These are phyloP conservation scores for Fusarium succisae DNA, from an alignment of 2,329 filamentous ascomycete genomes.

Conservation along the genomic window DNA sequence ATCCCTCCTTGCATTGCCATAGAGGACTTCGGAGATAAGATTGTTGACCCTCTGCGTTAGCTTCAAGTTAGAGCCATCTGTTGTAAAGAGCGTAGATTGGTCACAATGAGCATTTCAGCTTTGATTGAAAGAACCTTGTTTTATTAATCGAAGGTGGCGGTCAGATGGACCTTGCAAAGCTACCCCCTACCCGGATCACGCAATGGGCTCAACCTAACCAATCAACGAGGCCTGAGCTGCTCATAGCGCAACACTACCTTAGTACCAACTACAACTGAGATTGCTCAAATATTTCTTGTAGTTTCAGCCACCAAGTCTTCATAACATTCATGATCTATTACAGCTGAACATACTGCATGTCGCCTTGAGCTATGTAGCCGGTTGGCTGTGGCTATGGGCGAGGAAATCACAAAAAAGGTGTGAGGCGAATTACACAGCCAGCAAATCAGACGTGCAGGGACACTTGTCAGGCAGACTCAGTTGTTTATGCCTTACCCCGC, in stretches of 20 bases:
- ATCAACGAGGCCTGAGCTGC: not conserved
- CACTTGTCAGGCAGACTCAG: not conserved
- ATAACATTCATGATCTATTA: accelerated
- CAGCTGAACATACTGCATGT: no score
- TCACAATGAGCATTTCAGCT: not conserved
- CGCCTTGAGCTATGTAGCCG: no score
- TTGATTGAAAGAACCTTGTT: not conserved
- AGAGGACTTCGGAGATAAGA: not conserved
- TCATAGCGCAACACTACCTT: not conserved
- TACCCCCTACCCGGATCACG: not conserved
- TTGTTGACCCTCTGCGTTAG: not conserved
- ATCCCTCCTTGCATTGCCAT: not conserved
- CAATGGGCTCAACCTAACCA: not conserved
- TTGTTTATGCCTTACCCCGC: not conserved
- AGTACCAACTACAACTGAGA: accelerated
- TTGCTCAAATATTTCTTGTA: not conserved
- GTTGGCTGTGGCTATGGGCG: not conserved
- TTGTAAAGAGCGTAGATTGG: not conserved
- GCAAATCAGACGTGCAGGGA: not conserved
- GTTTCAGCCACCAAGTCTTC: accelerated
- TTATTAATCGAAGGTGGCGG: not conserved
- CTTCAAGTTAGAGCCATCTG: not conserved
- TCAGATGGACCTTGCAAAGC: not conserved
- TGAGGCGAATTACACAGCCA: not conserved
- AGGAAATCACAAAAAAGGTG: not conserved